Percentiles rank a stretch among this genome's conserved stretches.
These are phyloP conservation scores for Mycena kentingensis DNA, from an alignment of 768 basidiomycete genomes.

Conservation along the genomic window DNA sequence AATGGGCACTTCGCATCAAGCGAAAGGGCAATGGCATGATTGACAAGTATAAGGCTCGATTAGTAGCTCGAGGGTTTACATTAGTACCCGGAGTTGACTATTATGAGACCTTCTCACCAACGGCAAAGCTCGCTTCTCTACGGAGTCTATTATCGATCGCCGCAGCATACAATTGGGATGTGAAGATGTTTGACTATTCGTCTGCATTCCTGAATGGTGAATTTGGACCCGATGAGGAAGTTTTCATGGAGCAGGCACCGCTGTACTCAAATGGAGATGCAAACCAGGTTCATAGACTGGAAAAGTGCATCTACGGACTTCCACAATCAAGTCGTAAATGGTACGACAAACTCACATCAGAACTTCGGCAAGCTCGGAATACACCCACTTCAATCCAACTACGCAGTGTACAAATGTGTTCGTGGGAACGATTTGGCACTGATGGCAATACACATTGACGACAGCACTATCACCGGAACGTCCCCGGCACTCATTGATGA, in stretches of 20 bases:
- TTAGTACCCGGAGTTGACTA: slow-evolving; percentile 1
- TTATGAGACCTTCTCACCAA: slow-evolving; percentile 5
- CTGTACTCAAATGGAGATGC: slow-evolving; percentile 12
- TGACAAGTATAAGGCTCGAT: neutral
- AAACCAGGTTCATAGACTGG: slow-evolving; percentile 6
- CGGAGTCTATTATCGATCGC: neutral
- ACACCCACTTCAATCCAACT: too few species aligned
- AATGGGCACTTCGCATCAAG: too few species aligned
- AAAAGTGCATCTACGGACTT: slow-evolving; percentile 11
- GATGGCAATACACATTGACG: too few species aligned
- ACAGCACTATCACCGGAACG: too few species aligned
- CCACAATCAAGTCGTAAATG: slow-evolving; percentile 26
- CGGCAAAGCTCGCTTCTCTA: neutral
- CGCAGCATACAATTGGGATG: slow-evolving; percentile 9
- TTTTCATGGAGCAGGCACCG: slow-evolving; percentile 16
- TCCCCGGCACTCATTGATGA: neutral
- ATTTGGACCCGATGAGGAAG: slow-evolving; percentile 9
- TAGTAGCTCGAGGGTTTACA: neutral
- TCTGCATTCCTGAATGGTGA: slow-evolving; percentile 16
- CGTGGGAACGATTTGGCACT: too few species aligned
- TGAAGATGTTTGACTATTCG: slow-evolving; percentile 8
- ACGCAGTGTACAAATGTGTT: too few species aligned
- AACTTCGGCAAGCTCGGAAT: too few species aligned
- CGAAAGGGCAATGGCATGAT: neutral
- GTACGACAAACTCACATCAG: too few species aligned